Evolutionary conservation across 129 eudicot species (phyloP), one percentile per base, ranked within the genome.

Genomic region (Escallonia herrerae): DNA sequence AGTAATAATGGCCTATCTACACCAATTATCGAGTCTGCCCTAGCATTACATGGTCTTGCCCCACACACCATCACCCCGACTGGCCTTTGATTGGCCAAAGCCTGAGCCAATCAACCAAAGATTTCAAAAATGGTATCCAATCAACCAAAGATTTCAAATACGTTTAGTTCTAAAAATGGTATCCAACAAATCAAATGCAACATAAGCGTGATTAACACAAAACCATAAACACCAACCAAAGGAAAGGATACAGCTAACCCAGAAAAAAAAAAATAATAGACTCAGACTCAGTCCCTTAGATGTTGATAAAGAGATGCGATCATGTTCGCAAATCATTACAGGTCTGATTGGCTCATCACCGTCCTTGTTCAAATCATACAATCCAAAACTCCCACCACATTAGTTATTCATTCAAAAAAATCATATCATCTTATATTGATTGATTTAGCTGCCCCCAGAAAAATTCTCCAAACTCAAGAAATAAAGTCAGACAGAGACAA

Each of bases 271-370:
- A 45, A 8, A 45, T 5, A 45, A 45, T 45, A 15, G 14, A 73
- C 80, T 81, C 86, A 15, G 14, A 73, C 80, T 81, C 86, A 81
- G 86, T 77, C 86, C 86, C 86, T 81, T 81, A 81, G 83, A 81
- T 81, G 86, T 81, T 81, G 80, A 77, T 80, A 81, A 75, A 9
- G 51, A 68, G 22, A 44, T 67, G 86, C 86, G 78, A 81, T 81
- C 83, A 81, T 81, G 4, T 68, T 73, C 80, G 83, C 86, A 81
- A 73, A 67, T 81, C 86, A 81, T 81, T 81, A 81, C 86, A 84
- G 90, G 86, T 84, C 80, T 83, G 89, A 72, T 66, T 58, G 73
- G 33, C 80, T 83, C 90, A 80, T 80, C 89, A 83, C 15, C 22
- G 79, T 74, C 74, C 22, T 64, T 6, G 3, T 43, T 42, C 22